Evolutionary conservation across 768 basidiomycete genomes (phyloP).

Genomic region (Fistulinella prunicolor): DNA sequence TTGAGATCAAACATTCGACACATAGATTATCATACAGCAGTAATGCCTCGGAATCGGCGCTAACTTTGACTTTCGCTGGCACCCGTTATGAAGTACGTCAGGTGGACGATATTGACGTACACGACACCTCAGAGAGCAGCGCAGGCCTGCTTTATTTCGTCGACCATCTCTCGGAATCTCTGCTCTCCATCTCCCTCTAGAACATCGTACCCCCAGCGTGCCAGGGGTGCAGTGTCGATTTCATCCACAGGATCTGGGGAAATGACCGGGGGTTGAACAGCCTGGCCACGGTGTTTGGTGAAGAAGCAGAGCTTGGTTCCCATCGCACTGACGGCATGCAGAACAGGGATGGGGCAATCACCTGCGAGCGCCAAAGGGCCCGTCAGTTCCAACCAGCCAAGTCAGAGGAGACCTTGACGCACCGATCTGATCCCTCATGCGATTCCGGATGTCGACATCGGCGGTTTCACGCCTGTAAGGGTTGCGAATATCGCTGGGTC

Average conservation of each 20-base stretch:
- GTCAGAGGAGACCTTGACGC: background rate
- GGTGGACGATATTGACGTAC: too few relatives aligned
- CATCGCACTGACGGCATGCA: background rate
- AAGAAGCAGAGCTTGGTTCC: constrained; percentile 1
- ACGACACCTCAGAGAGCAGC: background rate
- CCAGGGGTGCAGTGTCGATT: background rate
- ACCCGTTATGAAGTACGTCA: too few relatives aligned
- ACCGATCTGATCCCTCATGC: background rate
- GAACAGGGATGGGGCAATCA: background rate
- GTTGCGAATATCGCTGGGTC: background rate
- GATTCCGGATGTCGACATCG: background rate
- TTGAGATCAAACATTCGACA: too few relatives aligned
- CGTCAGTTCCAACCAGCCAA: background rate
- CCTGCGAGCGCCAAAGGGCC: background rate
- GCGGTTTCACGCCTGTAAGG: background rate
- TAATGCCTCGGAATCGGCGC: too few relatives aligned
- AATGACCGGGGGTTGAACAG: too few relatives aligned
- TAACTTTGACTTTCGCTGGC: too few relatives aligned
- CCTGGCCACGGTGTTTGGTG: background rate
- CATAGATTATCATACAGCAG: too few relatives aligned
- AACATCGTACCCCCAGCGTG: background rate
- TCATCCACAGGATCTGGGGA: background rate
- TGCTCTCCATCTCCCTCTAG: background rate
- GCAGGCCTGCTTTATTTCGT: background rate
- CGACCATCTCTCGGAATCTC: background rate